Percentiles rank a stretch among this genome's conserved stretches.
Evolutionary conservation across 768 basidiomycete genomes (phyloP).

Genomic region (Stropharia rugosoannulata): DNA sequence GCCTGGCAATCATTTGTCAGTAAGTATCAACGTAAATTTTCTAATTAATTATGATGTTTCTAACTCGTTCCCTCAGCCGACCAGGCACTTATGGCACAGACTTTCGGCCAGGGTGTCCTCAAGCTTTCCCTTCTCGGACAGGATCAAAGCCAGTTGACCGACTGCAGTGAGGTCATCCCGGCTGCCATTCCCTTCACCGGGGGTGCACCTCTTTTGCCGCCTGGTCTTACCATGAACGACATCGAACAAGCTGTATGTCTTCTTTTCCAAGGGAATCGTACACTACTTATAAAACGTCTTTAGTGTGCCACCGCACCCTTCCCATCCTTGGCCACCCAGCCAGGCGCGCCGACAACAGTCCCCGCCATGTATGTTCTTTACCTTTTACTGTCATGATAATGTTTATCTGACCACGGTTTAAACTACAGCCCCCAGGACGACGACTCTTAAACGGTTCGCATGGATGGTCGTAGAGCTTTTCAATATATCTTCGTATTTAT

Average conservation of each 20-base stretch:
- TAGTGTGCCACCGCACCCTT: conserved; percentile 11
- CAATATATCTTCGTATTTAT: too few species aligned
- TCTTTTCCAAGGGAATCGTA: neutral
- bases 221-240: conserved; percentile 23
- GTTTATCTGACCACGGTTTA: too few species aligned
- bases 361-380: neutral
- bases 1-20: conserved; percentile 44
- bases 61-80: conserved; percentile 19
- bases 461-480: too few species aligned
- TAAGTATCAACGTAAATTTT: conserved; percentile 13
- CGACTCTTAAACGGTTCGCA: too few species aligned
- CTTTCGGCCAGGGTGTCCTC: conserved; percentile 39
- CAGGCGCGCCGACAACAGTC: conserved; percentile 9
- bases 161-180: conserved; percentile 3
- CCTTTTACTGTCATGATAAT: too few species aligned
- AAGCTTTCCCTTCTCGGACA: conserved; percentile 44
- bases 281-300: neutral
- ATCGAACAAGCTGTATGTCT: conserved; percentile 33
- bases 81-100: conserved; percentile 30
- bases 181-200: neutral
- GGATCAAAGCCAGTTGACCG: conserved; percentile 18
- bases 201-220: conserved; percentile 21
- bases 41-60: neutral
- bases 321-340: conserved; percentile 10
- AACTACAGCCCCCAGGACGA: too few species aligned